Base-by-base conservation (phyloP, 306 rosid species). In the Sechiopsis laciniata region DNA sequence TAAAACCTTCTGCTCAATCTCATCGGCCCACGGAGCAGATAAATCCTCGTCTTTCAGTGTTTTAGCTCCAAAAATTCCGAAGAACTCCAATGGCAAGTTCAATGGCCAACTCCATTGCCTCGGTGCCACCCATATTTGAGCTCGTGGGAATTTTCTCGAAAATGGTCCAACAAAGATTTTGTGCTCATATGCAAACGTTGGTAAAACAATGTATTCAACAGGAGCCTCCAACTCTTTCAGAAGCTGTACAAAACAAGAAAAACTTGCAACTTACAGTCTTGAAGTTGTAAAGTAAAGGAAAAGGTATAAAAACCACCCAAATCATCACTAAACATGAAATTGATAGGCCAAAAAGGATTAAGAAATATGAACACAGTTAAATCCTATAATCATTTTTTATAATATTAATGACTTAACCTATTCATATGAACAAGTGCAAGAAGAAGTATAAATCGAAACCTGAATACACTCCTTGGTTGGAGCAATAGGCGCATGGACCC, bases 51-150 rank as follows among this genome's bases (percentile, higher is more conserved):
- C 92, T 82, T 78, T 72, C 83, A 95, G 85, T 75, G 92, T 88
- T 75, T 81, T 89, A 22, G 99, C 83, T 5, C 91, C 92, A 70
- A 94, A 91, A 80, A 94, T 89, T 42, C 96, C 91, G 89, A 70
- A 94, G 89, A 81, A 94, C 88, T 40, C 96, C 71, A 94, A 82
- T 2, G 99, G 99, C 73, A 94, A 81, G 78, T 94, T 91, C 84
- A 94, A 75, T 12, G 99, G 99, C 99, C 99, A 94, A 83, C 99
- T 94, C 97, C 97, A 94, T 79, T 91, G 99, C 82, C 99, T 89
- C 62, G 99, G 97, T 46, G 97, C 96, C 75, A 94, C 99, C 99
- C 99, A 91, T 74, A 89, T 83, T 50, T 80, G 88, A 77, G 99
- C 99, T 0, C 75, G 88, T 13, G 97, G 96, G 70, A 94, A 94